Conservation (phyloP, 208 protist species). For the Leishmania gerbilli region DNA sequence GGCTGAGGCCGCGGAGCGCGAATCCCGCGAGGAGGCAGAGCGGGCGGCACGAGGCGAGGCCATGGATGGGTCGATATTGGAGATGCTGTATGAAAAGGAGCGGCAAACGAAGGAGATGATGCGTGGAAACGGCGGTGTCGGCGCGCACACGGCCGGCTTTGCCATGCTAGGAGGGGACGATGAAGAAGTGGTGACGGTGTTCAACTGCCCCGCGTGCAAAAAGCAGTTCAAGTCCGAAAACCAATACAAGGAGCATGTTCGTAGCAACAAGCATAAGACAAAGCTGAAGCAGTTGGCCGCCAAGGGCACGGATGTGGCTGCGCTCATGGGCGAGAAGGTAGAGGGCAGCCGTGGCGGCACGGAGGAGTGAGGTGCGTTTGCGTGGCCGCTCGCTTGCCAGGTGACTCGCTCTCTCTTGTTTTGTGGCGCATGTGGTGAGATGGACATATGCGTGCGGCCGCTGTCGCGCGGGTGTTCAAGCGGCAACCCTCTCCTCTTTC, state of each 20-base stretch:
- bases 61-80: constrained; percentile 73
- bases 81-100: constrained; percentile 89
- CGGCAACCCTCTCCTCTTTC: not conserved
- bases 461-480: not conserved
- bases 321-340: constrained; percentile 62
- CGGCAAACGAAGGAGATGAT: constrained; percentile 65
- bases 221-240: constrained; percentile 85
- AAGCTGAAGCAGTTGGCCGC: constrained; percentile 83
- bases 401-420: constrained; percentile 1
- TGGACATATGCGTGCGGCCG: not conserved
- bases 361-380: not conserved
- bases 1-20: constrained; percentile 83
- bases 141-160: constrained; percentile 57
- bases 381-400: not conserved
- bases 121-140: constrained; percentile 40
- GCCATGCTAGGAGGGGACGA: constrained; percentile 63
- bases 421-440: not conserved
- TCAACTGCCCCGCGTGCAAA: constrained; percentile 88
- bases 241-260: constrained; percentile 88
- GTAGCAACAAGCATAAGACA: constrained; percentile 90
- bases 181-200: constrained; percentile 19
- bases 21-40: constrained; percentile 72
- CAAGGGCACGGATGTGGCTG: constrained; percentile 76
- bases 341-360: not conserved
- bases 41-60: constrained; percentile 71